These are phyloP conservation scores for Rhodocollybia butyracea DNA, from an alignment of 768 basidiomycete species.

Conservation along the genomic window DNA sequence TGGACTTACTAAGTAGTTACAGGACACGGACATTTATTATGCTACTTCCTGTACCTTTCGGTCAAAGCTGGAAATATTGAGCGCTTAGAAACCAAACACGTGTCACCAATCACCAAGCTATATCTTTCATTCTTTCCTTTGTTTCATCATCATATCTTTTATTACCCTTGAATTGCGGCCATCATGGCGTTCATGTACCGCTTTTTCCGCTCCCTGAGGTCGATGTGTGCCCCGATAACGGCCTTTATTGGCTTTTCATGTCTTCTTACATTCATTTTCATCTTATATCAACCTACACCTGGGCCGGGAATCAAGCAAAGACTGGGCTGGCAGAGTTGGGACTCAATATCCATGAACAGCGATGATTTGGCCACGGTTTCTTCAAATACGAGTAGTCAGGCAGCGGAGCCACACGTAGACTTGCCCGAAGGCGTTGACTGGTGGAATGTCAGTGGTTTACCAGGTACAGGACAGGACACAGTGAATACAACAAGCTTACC, in stretches of 20 bases:
- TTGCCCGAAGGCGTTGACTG: slow-evolving; percentile 48
- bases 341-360: slow-evolving; percentile 41
- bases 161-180: neutral
- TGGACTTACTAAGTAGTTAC: too few relatives aligned
- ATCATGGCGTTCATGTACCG: neutral
- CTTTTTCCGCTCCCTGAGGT: slow-evolving; percentile 49
- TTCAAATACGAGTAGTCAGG: neutral
- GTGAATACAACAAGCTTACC: slow-evolving; percentile 70
- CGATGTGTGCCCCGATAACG: slow-evolving; percentile 55
- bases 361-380: slow-evolving; percentile 1
- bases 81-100: neutral
- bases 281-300: slow-evolving; percentile 75
- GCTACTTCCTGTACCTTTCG: too few relatives aligned
- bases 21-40: too few relatives aligned
- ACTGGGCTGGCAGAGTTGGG: slow-evolving; percentile 92
- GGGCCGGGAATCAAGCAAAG: slow-evolving; percentile 70
- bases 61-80: neutral
- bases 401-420: slow-evolving; percentile 15
- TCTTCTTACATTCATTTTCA: slow-evolving; percentile 72
- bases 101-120: neutral
- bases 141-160: neutral
- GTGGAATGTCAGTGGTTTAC: slow-evolving; percentile 58
- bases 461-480: slow-evolving; percentile 16
- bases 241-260: slow-evolving; percentile 65
- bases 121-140: neutral